Evolutionary conservation across 1,284 basidiomycete genomes (phyloP).

Genomic region (Cutaneotrichosporon sp.): DNA sequence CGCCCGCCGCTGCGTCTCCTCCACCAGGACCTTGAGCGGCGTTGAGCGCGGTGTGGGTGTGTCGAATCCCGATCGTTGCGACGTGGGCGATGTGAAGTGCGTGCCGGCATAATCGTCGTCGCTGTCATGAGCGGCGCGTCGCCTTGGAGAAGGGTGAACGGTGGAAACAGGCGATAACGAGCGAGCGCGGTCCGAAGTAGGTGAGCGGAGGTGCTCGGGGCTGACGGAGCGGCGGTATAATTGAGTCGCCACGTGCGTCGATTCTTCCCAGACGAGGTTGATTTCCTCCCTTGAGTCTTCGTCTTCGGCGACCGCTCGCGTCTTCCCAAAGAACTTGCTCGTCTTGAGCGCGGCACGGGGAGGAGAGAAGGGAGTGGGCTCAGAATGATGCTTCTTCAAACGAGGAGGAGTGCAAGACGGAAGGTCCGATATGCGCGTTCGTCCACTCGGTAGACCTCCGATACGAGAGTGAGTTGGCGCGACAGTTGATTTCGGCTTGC

Average conservation of each 20-base stretch:
- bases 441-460: conserved; percentile 33
- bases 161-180: conserved; percentile 25
- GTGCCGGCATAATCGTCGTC: not conserved
- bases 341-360: conserved; percentile 5
- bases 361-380: not conserved
- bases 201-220: conserved; percentile 12
- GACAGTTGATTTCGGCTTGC: conserved; percentile 18
- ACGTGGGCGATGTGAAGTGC: conserved; percentile 14
- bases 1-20: not conserved
- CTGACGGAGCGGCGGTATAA: not conserved
- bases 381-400: not conserved
- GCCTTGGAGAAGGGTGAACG: not conserved
- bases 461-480: conserved; percentile 25
- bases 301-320: not conserved
- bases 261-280: conserved; percentile 26
- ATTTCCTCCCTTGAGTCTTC: conserved; percentile 9
- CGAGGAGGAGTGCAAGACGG: not conserved
- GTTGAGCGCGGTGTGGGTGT: conserved; percentile 11
- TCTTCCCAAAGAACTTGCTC: conserved; percentile 35
- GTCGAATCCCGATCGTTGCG: conserved; percentile 1
- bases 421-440: conserved; percentile 37
- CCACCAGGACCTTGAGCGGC: not conserved
- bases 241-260: conserved; percentile 3
- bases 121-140: not conserved
- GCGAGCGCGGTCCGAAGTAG: conserved; percentile 8